Conservation (phyloP, 2,329 filamentous ascomycete genomes). For the Pseudopithomyces maydicus region DNA sequence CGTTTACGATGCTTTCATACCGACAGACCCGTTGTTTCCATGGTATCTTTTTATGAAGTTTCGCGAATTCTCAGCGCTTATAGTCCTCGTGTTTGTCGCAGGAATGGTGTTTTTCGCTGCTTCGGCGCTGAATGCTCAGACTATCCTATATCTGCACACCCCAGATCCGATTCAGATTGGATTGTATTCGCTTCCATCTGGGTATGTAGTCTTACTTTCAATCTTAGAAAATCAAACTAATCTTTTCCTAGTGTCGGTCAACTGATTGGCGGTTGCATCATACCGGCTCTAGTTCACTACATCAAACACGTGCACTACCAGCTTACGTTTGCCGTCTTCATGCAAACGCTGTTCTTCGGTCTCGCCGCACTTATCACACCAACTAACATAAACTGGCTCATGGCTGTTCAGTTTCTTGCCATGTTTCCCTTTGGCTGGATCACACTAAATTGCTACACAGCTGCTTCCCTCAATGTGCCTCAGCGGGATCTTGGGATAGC, state of each 20-base stretch:
- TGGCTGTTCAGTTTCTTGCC: slow-evolving; percentile 26
- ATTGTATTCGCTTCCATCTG: slow-evolving; percentile 23
- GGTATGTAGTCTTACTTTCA: slow-evolving; percentile 8
- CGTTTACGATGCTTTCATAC: slow-evolving; percentile 22
- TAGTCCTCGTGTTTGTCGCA: slow-evolving; percentile 33
- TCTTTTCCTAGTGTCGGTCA: slow-evolving; percentile 13
- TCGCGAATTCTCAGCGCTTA: slow-evolving; percentile 32
- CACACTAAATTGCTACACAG: slow-evolving; percentile 23
- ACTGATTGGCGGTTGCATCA: slow-evolving; percentile 19
- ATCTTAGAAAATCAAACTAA: background rate
- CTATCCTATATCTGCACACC: slow-evolving; percentile 24
- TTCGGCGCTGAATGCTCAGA: slow-evolving; percentile 25
- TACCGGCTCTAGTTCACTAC: slow-evolving; percentile 22
- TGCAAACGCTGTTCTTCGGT: slow-evolving; percentile 28
- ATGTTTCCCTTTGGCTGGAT: slow-evolving; percentile 32
- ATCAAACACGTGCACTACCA: slow-evolving; percentile 26
- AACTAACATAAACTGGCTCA: slow-evolving; percentile 23
- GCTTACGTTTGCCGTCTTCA: slow-evolving; percentile 23
- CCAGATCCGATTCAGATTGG: slow-evolving; percentile 25
- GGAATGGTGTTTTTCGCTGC: slow-evolving; percentile 37
- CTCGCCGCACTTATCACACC: slow-evolving; percentile 27
- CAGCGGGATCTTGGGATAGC: slow-evolving; percentile 26
- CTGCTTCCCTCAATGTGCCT: slow-evolving; percentile 23
- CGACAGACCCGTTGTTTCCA: slow-evolving; percentile 33
- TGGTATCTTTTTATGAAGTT: slow-evolving; percentile 33